Evolutionary conservation across 2,329 filamentous ascomycete species (phyloP), one percentile per base, ranked within the genome.

Genomic region (Aspergillus aculeatinus): DNA sequence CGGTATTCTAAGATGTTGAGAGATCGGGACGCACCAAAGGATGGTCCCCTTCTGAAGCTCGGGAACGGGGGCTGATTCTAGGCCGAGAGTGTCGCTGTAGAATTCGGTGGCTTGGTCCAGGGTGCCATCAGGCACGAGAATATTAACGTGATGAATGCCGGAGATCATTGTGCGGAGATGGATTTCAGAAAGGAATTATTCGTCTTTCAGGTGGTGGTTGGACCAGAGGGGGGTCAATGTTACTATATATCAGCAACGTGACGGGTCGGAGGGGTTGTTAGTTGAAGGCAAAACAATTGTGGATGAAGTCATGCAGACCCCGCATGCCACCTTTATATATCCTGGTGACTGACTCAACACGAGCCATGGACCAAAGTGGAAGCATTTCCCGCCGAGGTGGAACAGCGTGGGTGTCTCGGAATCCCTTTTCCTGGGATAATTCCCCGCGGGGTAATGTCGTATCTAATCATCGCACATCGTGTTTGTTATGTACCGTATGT

Each of bases 121-220:
- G 0, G 83, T 85, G 58, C 78, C 81, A 0, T 70, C 68, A 0
- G 84, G 84, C 10, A 87, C 82, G n/a, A 82, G 79, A 51, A 87
- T 75, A 68, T 87, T 87, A 61, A 87, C 76, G 72, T 87, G 83
- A 2, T 82, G 81, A 55, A 87, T 74, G 39, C 82, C 81, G 42
- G 79, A 76, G 67, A 86, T 85, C 79, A 83, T 80, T 2, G 27
- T 29, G 27, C 27, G 27, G 27, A 9, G 27, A 9, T 9, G 27
- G 27, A 2, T 27, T 50, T 64, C 5, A 3, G 2, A 10, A 16
- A 16, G 31, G 7, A 35, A 44, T 12, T 14, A 3, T 48, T 29
- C 9, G 25, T 16, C 12, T 27, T 5, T 16, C 16, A 7, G 16
- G 39, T 44, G 16, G 14, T 44, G 1, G 39, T 7, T 2, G 39